Conservation (phyloP, 305 asterid genomes). For the Petunia hybrid region DNA sequence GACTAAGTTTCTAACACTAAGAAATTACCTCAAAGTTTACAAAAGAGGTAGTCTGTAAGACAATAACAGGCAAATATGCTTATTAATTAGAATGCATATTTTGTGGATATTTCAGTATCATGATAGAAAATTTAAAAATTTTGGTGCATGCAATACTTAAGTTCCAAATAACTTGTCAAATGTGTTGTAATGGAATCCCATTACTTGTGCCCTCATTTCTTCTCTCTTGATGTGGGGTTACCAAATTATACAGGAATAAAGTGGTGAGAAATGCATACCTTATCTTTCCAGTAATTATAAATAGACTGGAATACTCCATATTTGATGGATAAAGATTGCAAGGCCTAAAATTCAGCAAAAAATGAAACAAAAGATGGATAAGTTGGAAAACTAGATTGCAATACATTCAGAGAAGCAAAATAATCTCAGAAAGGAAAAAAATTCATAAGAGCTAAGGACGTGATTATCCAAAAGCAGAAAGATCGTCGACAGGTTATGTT, state of each 20-base stretch:
- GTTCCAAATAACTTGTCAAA: constrained; percentile 26
- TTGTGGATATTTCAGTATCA: background rate
- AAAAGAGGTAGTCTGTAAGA: background rate
- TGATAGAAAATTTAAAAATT: constrained; percentile 24
- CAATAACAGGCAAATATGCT: constrained; percentile 3
- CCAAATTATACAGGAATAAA: constrained; percentile 29
- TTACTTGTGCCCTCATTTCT: background rate
- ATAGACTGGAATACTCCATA: constrained; percentile 97
- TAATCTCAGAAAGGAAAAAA: background rate
- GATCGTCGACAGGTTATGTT: background rate
- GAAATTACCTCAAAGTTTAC: background rate
- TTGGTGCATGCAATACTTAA: background rate
- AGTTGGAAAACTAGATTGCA: background rate
- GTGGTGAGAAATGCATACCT: constrained; percentile 58
- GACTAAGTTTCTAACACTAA: background rate
- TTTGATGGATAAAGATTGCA: constrained; percentile 81
- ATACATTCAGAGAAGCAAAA: constrained; percentile 16
- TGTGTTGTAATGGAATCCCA: constrained; percentile 26
- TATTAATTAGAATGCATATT: constrained; percentile 1
- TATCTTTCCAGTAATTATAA: constrained; percentile 92
- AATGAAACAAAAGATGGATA: constrained; percentile 6
- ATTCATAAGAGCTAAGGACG: background rate
- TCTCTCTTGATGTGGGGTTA: background rate
- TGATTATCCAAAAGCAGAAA: constrained; percentile 15
- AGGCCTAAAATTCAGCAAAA: constrained; percentile 63